Conservation (phyloP, 1,284 basidiomycete genomes). For the Ceraceosorus guamensis region DNA sequence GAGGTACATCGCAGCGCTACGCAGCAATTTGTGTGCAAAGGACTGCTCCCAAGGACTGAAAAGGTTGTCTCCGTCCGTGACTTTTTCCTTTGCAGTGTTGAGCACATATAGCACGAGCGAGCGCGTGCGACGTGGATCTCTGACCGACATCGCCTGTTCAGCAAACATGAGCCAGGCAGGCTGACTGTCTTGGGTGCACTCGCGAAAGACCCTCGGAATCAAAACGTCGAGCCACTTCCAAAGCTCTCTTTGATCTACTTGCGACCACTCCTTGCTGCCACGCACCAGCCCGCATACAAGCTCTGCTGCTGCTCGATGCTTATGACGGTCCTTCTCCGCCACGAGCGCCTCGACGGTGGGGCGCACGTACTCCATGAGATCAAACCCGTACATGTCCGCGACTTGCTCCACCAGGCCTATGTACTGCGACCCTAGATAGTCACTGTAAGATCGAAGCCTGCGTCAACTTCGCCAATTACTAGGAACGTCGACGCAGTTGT, state of each 20-base stretch:
- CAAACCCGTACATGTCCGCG: constrained; percentile 57
- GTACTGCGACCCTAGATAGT: constrained; percentile 44
- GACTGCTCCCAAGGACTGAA: constrained; percentile 34
- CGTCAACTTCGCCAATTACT: no score
- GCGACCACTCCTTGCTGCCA: constrained; percentile 87
- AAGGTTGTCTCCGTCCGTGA: constrained; percentile 23
- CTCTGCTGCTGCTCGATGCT: constrained; percentile 84
- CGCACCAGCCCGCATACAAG: constrained; percentile 64
- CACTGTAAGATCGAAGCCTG: no score
- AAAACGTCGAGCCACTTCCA: constrained; percentile 75
- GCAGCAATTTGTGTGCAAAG: constrained; percentile 55
- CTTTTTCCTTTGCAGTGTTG: constrained; percentile 19
- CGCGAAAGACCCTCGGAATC: constrained; percentile 64
- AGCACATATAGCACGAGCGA: constrained; percentile 62
- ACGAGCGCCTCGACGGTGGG: constrained; percentile 59
- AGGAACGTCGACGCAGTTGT: no score
- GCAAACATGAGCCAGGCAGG: constrained; percentile 50
- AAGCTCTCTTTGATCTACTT: constrained; percentile 57
- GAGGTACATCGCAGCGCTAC: constrained; percentile 25
- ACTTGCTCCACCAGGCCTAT: constrained; percentile 54
- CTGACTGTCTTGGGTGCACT: constrained; percentile 50
- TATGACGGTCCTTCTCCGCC: constrained; percentile 70
- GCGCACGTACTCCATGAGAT: constrained; percentile 55
- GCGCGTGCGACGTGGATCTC: constrained; percentile 77
- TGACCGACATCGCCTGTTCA: constrained; percentile 59